phyloP scores from a whole-genome alignment of 768 basidiomycete genomes.

The Podaxis mareebaensis region DNA sequence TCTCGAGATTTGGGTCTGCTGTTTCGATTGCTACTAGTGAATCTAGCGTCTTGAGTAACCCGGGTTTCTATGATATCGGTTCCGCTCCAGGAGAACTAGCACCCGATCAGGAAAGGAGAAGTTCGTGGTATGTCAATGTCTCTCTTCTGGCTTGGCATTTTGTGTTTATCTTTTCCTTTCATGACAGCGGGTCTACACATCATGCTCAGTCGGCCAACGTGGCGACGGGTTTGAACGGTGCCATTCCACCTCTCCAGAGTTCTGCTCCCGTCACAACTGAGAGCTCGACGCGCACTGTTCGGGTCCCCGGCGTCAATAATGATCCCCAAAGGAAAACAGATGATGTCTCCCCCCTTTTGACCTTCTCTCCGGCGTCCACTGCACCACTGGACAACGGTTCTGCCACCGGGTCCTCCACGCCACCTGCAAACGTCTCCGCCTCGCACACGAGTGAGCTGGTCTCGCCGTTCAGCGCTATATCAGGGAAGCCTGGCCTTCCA shows the following conservation, averaged over 20 bases:
- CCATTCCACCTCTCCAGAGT: slow-evolving; percentile 7
- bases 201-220: neutral
- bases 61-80: slow-evolving; percentile 33
- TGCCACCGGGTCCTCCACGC: neutral
- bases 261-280: slow-evolving; percentile 7
- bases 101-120: slow-evolving; percentile 10
- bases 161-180: slow-evolving; percentile 5
- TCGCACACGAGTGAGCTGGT: neutral
- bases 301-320: neutral
- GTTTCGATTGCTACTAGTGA: slow-evolving; percentile 63
- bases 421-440: neutral
- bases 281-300: slow-evolving; percentile 1
- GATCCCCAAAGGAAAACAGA: slow-evolving; percentile 1
- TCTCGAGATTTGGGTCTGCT: slow-evolving; percentile 62
- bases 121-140: slow-evolving; percentile 8
- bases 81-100: slow-evolving; percentile 36
- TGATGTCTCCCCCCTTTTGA: neutral
- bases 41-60: slow-evolving; percentile 47
- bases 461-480: neutral
- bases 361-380: slow-evolving; percentile 12
- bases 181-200: slow-evolving; percentile 13
- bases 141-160: slow-evolving; percentile 9
- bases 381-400: slow-evolving; percentile 1
- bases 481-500: neutral
- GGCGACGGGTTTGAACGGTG: neutral